Evolutionary conservation across 1,284 basidiomycete species (phyloP).

Genomic region (Ceratobasidium sp.): DNA sequence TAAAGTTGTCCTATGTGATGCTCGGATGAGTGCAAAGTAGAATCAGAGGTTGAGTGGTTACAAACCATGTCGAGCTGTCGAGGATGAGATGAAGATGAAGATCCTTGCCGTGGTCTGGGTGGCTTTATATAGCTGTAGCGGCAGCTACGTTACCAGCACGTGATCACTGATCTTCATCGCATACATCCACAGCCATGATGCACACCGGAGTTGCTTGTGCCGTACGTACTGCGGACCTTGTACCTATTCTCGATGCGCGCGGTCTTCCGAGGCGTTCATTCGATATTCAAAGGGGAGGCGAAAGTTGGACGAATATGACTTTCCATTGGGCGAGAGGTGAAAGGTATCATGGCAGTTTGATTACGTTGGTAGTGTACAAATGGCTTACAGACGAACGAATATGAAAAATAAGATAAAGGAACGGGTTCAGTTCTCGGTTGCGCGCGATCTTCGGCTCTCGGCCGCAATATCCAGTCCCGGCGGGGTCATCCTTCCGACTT

Average conservation of each 20-base stretch:
- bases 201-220: not conserved
- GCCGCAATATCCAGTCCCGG: constrained; percentile 9
- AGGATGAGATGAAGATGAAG: constrained; percentile 13
- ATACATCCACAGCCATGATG: constrained; percentile 18
- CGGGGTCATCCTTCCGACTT: not conserved
- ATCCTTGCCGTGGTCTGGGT: not conserved
- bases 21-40: not conserved
- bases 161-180: constrained; percentile 30
- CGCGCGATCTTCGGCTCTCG: not conserved
- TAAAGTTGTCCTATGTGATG: constrained; percentile 68
- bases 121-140: constrained; percentile 33
- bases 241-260: not conserved
- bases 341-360: not conserved
- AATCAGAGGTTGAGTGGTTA: not conserved
- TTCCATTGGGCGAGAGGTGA: not conserved
- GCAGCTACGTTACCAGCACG: constrained; percentile 13
- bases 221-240: not conserved
- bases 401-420: not conserved
- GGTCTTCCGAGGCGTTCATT: not conserved
- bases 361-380: constrained; percentile 11
- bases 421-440: not conserved
- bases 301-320: too few relatives aligned
- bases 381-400: not conserved
- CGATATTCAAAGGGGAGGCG: not conserved
- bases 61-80: constrained; percentile 11